Base-by-base conservation (phyloP, 83 land plant species). In the Larix sibirica region DNA sequence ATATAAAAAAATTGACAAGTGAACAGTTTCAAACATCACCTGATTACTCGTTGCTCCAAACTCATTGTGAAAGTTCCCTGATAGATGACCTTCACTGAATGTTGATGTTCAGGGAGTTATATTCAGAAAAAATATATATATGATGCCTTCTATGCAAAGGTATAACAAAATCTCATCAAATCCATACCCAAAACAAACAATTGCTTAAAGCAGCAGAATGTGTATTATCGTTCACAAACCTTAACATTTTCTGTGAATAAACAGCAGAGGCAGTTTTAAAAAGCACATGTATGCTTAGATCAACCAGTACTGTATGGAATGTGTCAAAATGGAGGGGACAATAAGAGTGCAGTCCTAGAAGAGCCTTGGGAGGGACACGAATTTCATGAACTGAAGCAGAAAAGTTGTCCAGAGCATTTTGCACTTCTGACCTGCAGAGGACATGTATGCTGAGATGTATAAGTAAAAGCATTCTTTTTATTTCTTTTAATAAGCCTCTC, bases 291-390 rank as follows among this genome's bases (percentile, higher is more conserved):
- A 96, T 77, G 33, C 87, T 91, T 66, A 90, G 65, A 86, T 96
- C 98, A 67, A 96, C 90, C 73, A 94, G 90, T 8, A 88, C 96
- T 80, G 90, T 86, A 86, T 96, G 98, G 54, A 89, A 94, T 62
- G 90, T 81, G 87, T 96, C 98, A 88, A 96, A 96, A 86, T 94
- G 90, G 8, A 96, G 83, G 18, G 98, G 98, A 66, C 96, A 94
- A 77, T 96, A 96, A 38, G 95, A 82, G 83, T 96, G 98, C 80
- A 92, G 50, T 24, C 98, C 98, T 16, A 90, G 56, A 63, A 94
- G 88, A 77, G 98, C 92, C 83, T 88, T 92, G 26, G 93, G 88
- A 83, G 98, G 95, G 67, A 96, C 83, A 6, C 96, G 90, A 76
- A 94, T 88, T 85, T 92, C 95, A 87, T 96, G 98, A 8, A 86